Base-by-base conservation (phyloP, 2,329 filamentous ascomycete species). In the Pezicula neosporulosa region DNA sequence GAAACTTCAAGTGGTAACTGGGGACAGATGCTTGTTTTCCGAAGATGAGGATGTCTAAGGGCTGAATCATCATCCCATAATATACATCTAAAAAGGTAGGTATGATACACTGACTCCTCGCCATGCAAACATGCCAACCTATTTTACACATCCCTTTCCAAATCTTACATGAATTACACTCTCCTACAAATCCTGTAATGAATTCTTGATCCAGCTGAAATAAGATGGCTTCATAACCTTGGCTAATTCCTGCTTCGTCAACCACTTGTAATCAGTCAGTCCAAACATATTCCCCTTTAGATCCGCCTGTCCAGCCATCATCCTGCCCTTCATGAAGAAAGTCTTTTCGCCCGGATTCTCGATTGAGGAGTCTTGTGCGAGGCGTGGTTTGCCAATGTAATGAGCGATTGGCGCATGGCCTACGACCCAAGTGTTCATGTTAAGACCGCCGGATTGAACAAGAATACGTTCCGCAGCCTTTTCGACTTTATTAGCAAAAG, bases 341-440 rank as follows among this genome's bases (percentile, higher is more conserved):
- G 85, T 86, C 79, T 96, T 97, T 65, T 87, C 81, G 49, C 89
- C 90, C 51, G 78, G 70, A 59, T 68, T 61, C 52, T 69, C 64
- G 43, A 77, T 62, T 2, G 53, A 19, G 30, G 67, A 63, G 65
- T 77, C 72, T 60, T 70, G 66, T 60, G 70, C 67, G 65, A 75
- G 61, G 63, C 69, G 60, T 60, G 78, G 77, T 56, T 82, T 73
- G 55, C 74, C 74, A 59, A 89, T 77, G 64, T 88, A 73, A 72
- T 97, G 88, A 24, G 92, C 93, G 52, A 97, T 81, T 10, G 94
- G 94, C 52, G 88, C 87, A 63, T 91, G 91, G 54, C 91, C 93
- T 47, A 99, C 89, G 61, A 97, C 83, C 92, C 94, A 99, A 50
- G 91, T 97, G 76, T 97, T 97, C 92, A 99, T 97, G 78, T 99